phyloP scores from a whole-genome alignment of 2,329 filamentous ascomycete genomes.

The Cladosporium austrohemisphaericum region DNA sequence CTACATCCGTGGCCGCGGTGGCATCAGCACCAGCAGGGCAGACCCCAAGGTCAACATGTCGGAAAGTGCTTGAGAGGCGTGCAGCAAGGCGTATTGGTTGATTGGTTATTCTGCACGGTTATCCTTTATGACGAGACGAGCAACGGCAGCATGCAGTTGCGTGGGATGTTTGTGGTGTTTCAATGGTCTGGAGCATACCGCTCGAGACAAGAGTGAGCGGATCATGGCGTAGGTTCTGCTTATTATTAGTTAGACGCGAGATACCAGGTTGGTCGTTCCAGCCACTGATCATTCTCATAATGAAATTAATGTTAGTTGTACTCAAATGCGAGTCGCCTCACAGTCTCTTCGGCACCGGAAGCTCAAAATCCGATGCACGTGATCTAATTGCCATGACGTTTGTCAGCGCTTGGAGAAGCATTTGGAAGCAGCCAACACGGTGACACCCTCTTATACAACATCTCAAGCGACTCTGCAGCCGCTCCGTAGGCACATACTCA shows the following conservation, averaged over 20 bases:
- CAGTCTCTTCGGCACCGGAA: too few relatives aligned
- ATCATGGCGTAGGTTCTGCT: too few relatives aligned
- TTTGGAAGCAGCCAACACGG: conserved; percentile 6
- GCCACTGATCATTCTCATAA: too few relatives aligned
- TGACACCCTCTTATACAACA: conserved; percentile 15
- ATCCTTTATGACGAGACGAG: too few relatives aligned
- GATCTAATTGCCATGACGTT: conserved; percentile 1
- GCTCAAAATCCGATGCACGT: not conserved
- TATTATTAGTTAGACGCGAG: too few relatives aligned
- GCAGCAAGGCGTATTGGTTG: too few relatives aligned
- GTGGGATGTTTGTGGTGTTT: not conserved
- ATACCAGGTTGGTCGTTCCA: too few relatives aligned
- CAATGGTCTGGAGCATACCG: too few relatives aligned
- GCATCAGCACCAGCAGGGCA: conserved; percentile 13
- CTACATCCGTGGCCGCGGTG: conserved; percentile 40
- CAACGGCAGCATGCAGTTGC: conserved; percentile 2
- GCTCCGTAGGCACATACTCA: not conserved
- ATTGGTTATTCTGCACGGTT: too few relatives aligned
- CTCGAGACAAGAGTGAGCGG: too few relatives aligned
- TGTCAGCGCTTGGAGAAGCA: conserved; percentile 8
- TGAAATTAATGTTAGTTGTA: too few relatives aligned
- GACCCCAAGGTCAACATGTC: conserved; percentile 35
- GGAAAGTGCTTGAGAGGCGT: conserved; percentile 34
- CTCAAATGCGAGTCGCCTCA: too few relatives aligned
- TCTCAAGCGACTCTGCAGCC: not conserved